Conservation (phyloP, 1,139 yeast species). For the Kodamaea fungicola region DNA sequence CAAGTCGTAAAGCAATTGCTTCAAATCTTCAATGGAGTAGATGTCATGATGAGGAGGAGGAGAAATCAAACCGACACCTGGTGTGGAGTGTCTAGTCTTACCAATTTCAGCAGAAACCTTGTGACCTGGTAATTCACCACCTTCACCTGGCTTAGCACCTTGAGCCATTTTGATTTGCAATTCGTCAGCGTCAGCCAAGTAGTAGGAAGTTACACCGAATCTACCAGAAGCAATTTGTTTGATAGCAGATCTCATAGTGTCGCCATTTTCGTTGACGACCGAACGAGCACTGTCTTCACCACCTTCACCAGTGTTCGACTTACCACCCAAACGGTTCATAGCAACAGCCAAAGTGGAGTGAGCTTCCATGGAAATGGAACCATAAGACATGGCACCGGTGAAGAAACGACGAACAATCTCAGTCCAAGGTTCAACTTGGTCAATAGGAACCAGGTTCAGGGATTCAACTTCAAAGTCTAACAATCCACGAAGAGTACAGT, state of each 20-base stretch:
- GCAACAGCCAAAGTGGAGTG: constrained; percentile 98
- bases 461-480: constrained; percentile 80
- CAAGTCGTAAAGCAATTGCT: constrained; percentile 92
- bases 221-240: constrained; percentile 98
- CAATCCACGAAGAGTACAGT: constrained; percentile 91
- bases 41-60: constrained; percentile 99
- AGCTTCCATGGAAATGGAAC: constrained; percentile 97
- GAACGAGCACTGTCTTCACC: constrained; percentile 97
- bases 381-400: constrained; percentile 99
- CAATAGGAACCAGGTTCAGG: constrained; percentile 79
- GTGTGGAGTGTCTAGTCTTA: constrained; percentile 93
- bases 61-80: constrained; percentile 94
- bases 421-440: constrained; percentile 99
- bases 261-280: constrained; percentile 76
- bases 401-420: constrained; percentile 96
- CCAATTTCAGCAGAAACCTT: constrained; percentile 88
- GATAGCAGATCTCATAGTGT: constrained; percentile 96
- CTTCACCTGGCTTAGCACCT: constrained; percentile 99
- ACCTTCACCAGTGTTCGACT: constrained; percentile 98
- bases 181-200: constrained; percentile 94
- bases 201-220: constrained; percentile 95
- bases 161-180: constrained; percentile 98
- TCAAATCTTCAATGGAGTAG: constrained; percentile 95
- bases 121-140: constrained; percentile 97
- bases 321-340: constrained; percentile 97